A percentile compares a stretch with the other conserved stretches of the same genome.
These are phyloP conservation scores for Phoma sp. DNA, from an alignment of 2,329 filamentous ascomycete species.

Conservation along the genomic window DNA sequence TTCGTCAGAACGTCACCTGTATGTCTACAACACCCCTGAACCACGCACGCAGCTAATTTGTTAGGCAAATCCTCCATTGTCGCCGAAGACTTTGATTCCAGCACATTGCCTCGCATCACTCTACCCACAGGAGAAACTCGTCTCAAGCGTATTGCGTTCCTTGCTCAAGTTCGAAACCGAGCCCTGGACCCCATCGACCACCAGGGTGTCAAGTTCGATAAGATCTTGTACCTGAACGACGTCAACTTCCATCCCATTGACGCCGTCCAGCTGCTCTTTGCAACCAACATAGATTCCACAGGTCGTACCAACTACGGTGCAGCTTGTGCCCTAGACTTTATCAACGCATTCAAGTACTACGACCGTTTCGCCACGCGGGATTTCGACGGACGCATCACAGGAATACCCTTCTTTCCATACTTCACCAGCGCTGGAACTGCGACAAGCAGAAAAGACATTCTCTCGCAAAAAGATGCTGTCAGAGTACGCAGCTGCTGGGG, in stretches of 20 bases:
- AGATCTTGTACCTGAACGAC: constrained; percentile 71
- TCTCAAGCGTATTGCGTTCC: constrained; percentile 76
- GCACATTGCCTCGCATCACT: constrained; percentile 64
- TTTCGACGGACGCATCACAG: constrained; percentile 66
- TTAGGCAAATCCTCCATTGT: constrained; percentile 60
- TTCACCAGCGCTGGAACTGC: constrained; percentile 64
- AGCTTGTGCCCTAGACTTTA: constrained; percentile 75
- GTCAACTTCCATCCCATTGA: constrained; percentile 68
- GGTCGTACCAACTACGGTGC: constrained; percentile 67
- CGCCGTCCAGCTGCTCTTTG: constrained; percentile 69
- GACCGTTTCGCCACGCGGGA: constrained; percentile 78
- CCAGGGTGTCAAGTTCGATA: constrained; percentile 64
- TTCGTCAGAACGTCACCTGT: constrained; percentile 61
- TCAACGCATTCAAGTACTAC: constrained; percentile 72
- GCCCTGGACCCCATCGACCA: constrained; percentile 70
- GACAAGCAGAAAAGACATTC: constrained; percentile 66
- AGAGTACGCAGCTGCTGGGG: constrained; percentile 79
- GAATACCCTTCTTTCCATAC: constrained; percentile 73
- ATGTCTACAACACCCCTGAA: not conserved
- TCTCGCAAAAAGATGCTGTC: constrained; percentile 68
- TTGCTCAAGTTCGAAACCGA: constrained; percentile 76
- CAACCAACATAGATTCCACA: constrained; percentile 61
- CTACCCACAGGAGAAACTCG: constrained; percentile 68
- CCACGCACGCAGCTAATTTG: constrained; percentile 19
- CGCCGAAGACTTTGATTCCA: constrained; percentile 65